Evolutionary conservation across 352 stramenopile genomes (phyloP), one percentile per base, ranked within the genome.

Genomic region (Globisporangium middletonii): DNA sequence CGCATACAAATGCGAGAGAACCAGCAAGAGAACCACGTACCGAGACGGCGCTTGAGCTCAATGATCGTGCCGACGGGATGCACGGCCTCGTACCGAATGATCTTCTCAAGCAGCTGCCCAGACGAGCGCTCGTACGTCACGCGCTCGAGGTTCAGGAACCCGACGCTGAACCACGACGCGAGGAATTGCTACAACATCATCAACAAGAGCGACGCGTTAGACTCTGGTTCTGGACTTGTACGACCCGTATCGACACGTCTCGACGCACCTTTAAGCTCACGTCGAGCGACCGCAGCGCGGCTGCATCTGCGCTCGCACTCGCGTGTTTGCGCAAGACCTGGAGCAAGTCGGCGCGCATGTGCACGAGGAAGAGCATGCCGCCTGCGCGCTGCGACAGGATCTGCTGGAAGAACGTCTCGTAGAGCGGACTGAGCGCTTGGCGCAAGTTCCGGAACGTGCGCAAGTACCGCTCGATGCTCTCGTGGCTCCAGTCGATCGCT

Each of bases 41-140:
- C 91, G 3, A 98, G 78, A 45, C 95, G 79, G 19, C 77, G 81
- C 61, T 97, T 94, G 50, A 98, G 83, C 69, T 98, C 94, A 38
- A 92, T 83, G 57, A 98, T 92, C 26, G 86, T 97, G 35, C 83
- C 83, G 9, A 99, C 77, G 18, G 94, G 93, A 63, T 99, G 95
- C 1, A 99, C 95, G 6, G 89, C 89, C 62, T 99, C 95, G 64
- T 97, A 97, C 13, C 81, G 85, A 63, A 97, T 97, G 63, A 99
- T 98, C 65, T 96, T 96, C 70, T 99, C 95, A 51, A 99, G 83
- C 2, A 98, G 75, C 15, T 84, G 83, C 1, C 94, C 94, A 43
- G 89, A 70, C 12, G 94, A 98, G 38, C 85, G 65, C 45, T 98
- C 86, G 63, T 98, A 98, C 12, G 93, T 98, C 44, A 99, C 95